Conservation (phyloP, 768 basidiomycete genomes). For the Cystobasidium onofrii region DNA sequence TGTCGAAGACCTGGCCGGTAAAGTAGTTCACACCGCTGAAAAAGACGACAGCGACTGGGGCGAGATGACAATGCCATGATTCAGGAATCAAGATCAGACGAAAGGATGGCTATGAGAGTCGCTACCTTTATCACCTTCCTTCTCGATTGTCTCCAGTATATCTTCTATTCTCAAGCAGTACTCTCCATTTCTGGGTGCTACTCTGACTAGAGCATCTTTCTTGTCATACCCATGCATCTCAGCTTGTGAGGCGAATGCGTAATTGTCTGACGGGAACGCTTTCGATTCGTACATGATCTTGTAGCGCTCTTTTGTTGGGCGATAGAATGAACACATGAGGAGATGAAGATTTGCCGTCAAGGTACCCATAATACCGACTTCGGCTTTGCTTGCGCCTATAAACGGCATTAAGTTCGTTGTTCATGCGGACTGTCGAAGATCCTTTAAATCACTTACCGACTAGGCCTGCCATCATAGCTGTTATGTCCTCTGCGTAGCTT, state of each 20-base stretch:
- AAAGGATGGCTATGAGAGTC: not conserved
- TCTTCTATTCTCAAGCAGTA: slow-evolving; percentile 78
- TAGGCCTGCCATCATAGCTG: slow-evolving; percentile 5
- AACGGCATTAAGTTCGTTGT: slow-evolving; percentile 31
- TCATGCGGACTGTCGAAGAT: not conserved
- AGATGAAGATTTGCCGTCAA: slow-evolving; percentile 85
- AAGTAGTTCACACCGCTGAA: slow-evolving; percentile 95
- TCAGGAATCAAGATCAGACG: not conserved
- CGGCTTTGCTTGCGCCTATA: slow-evolving; percentile 71
- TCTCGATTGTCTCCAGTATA: slow-evolving; percentile 65
- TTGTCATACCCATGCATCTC: slow-evolving; percentile 68
- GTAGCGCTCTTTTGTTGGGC: slow-evolving; percentile 70
- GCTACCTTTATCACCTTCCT: slow-evolving; percentile 53
- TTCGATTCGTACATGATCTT: slow-evolving; percentile 91
- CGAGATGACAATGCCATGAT: too few relatives aligned
- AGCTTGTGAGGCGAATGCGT: slow-evolving; percentile 91
- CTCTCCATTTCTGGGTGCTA: slow-evolving; percentile 74
- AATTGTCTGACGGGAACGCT: slow-evolving; percentile 98
- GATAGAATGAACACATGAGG: slow-evolving; percentile 62
- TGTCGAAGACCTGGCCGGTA: slow-evolving; percentile 89
- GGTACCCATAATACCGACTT: slow-evolving; percentile 93
- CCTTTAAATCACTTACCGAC: not conserved
- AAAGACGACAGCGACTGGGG: slow-evolving; percentile 77
- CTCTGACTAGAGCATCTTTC: slow-evolving; percentile 62
- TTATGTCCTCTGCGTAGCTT: slow-evolving; percentile 9